Percentiles rank a stretch among this genome's conserved stretches.
These are phyloP conservation scores for Primulina tabacum DNA, from an alignment of 257 asterid species.

Conservation along the genomic window DNA sequence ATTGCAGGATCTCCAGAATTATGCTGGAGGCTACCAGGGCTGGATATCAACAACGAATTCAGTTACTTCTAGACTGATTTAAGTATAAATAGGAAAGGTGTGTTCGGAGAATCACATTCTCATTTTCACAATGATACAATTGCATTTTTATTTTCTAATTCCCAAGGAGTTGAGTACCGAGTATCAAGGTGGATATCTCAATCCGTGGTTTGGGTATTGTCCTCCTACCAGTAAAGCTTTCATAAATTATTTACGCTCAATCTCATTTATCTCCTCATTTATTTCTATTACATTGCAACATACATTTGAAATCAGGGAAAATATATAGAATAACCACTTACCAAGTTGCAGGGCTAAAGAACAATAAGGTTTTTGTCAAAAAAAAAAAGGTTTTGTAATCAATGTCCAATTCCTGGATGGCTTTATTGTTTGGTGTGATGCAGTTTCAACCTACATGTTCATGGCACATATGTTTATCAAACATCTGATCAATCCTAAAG, in stretches of 20 bases:
- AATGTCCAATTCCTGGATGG: constrained; percentile 12
- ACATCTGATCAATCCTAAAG: constrained; percentile 12
- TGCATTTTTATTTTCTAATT: neutral
- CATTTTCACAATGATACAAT: no score
- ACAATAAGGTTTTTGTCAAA: neutral
- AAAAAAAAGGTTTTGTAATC: neutral
- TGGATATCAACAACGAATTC: neutral
- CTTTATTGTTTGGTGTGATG: constrained; percentile 9
- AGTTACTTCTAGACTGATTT: no score
- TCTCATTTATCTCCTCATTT: neutral
- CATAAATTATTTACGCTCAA: neutral
- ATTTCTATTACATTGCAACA: no score
- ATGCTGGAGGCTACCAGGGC: neutral
- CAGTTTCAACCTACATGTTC: constrained; percentile 10
- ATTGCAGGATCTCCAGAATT: neutral
- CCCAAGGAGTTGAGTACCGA: neutral
- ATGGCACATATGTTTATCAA: constrained; percentile 12
- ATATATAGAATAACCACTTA: neutral
- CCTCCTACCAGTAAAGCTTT: neutral
- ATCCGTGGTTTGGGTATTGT: neutral
- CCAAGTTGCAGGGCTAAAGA: neutral
- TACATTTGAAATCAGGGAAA: neutral
- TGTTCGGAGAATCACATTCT: no score
- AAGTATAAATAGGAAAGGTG: no score
- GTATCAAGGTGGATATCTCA: neutral